Percentiles rank a stretch among this genome's conserved stretches.
Conservation (phyloP, 306 rosid genomes). For the Cyamopsis tetragonoloba region DNA sequence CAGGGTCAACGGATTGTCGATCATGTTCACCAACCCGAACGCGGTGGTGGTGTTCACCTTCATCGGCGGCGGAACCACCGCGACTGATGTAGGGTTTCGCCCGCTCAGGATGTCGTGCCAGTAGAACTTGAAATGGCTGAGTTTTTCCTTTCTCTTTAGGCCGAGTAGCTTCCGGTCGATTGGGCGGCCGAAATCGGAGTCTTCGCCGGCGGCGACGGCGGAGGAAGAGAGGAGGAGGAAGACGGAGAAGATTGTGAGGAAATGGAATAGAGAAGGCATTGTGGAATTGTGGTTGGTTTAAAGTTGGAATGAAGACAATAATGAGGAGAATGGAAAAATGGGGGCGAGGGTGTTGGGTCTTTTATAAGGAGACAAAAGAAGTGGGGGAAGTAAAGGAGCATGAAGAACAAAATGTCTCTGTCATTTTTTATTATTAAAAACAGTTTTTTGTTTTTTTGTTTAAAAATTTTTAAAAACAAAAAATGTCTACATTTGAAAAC, state of each 20-base stretch:
- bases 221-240: conserved; percentile 17
- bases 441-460: not conserved
- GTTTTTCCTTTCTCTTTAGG: conserved; percentile 40
- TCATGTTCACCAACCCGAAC: conserved; percentile 33
- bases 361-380: not conserved
- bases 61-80: conserved; percentile 11
- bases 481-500: no score
- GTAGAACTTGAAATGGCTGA: conserved; percentile 54
- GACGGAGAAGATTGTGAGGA: conserved; percentile 2
- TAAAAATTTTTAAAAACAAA: no score
- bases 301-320: not conserved
- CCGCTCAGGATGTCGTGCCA: conserved; percentile 62
- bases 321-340: not conserved
- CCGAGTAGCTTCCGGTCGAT: conserved; percentile 34
- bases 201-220: not conserved
- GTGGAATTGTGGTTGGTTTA: not conserved
- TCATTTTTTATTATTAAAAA: not conserved
- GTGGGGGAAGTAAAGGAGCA: not conserved
- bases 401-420: not conserved
- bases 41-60: conserved; percentile 20
- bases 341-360: not conserved
- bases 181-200: conserved; percentile 20
- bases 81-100: conserved; percentile 24
- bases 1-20: conserved; percentile 43
- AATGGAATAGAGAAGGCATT: conserved; percentile 13